Evolutionary conservation across 2,329 filamentous ascomycete species (phyloP).

Genomic region (Xylariaceae sp.): DNA sequence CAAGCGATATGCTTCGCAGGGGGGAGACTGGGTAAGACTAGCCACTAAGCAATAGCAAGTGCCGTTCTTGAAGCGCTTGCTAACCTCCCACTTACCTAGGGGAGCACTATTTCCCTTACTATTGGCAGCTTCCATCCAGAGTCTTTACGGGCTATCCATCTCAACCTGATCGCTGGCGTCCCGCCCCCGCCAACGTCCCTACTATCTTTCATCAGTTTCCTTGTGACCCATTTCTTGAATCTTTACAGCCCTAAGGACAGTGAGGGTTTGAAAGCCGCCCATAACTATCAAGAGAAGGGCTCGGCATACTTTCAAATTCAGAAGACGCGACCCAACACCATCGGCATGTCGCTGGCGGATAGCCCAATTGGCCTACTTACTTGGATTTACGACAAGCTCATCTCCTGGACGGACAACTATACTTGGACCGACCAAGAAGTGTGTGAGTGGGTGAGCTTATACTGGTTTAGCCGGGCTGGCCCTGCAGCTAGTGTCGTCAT

Average conservation of each 20-base stretch:
- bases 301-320: conserved; percentile 25
- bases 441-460: conserved; percentile 16
- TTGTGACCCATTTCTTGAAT: conserved; percentile 10
- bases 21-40: conserved; percentile 15
- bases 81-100: conserved; percentile 2
- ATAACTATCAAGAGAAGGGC: conserved; percentile 18
- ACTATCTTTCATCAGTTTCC: conserved; percentile 6
- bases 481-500: conserved; percentile 14
- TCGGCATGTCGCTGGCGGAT: conserved; percentile 27
- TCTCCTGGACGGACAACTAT: conserved; percentile 25
- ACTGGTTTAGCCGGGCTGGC: conserved; percentile 18
- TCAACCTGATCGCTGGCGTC: conserved; percentile 6
- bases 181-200: conserved; percentile 10
- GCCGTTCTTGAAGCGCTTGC: neutral
- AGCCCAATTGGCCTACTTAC: conserved; percentile 29
- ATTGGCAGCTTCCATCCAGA: conserved; percentile 10
- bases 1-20: conserved; percentile 20
- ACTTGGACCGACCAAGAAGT: conserved; percentile 15
- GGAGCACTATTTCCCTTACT: conserved; percentile 7
- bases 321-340: conserved; percentile 25
- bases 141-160: conserved; percentile 10
- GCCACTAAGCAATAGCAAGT: neutral
- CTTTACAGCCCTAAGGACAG: conserved; percentile 14
- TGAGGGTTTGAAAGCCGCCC: conserved; percentile 4
- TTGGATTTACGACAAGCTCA: conserved; percentile 32